Base-by-base conservation (phyloP, 805 yeast genomes). In the Lipomyces orientalis region DNA sequence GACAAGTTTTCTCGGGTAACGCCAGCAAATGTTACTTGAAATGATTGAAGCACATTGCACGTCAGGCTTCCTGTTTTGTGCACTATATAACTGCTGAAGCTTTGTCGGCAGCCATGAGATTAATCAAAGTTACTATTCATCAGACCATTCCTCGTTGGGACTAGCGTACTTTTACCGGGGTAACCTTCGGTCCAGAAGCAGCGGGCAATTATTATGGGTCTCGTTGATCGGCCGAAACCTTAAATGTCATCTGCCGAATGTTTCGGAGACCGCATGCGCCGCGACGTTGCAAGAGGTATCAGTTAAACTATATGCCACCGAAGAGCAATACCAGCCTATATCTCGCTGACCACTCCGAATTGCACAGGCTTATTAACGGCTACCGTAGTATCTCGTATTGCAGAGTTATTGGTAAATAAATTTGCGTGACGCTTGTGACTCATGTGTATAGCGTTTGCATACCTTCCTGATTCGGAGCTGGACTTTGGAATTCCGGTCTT, bases 181-280 rank as follows among this genome's bases (percentile, higher is more conserved):
- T 46, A 46, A 19, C 12, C 52, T 46, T 46, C 52, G 8, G 22
- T 46, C 52, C 52, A 19, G 52, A 46, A 19, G 22, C 52, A 1
- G 52, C 12, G 52, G 22, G 8, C n/a, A 46, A 46, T 46, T 46
- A 46, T 46, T 46, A 4, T 16, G 22, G 7, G 52, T 46, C 52
- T 46, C 12, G 7, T 46, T 19, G 22, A 4, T 46, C 52, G 52
- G 52, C 52, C 52, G 52, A 46, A 46, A 46, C n/a, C n/a, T n/a
- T n/a, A 19, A 46, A 9, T 46, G 52, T 46, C 52, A 46, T 46
- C 52, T 10, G 52, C 52, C 52, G 52, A 46, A 46, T 16, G 52
- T 46, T 46, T 46, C 52, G n/a, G 52, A 46, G 52, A 19, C 52
- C 52, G 52, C 4, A 46, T 46, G 7, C 22, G 52, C 52, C 52